Evolutionary conservation across 2,329 filamentous ascomycete species (phyloP), one percentile per base, ranked within the genome.

Genomic region (Lasiodiplodia theobromae): DNA sequence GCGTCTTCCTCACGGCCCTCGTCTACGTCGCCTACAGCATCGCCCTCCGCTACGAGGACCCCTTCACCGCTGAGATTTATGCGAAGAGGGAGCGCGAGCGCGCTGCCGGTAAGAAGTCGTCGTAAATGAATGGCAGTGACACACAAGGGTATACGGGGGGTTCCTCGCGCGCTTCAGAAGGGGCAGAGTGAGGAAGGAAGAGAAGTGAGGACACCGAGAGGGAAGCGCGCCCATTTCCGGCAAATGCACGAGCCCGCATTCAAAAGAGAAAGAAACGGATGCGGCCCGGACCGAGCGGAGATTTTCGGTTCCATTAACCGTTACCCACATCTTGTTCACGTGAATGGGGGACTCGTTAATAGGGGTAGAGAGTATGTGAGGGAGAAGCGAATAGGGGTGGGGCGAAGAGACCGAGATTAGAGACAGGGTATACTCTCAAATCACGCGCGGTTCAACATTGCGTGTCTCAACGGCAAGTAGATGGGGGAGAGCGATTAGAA

Each of bases 61-160:
- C 95, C 4, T 99, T 98, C 82, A 99, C 96, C 7, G 88, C 89
- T 3, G 92, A 87, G 72, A 99, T 99, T 77, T 99, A 98, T 80
- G 91, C 91, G 73, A 96, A 96, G 88, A 87, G 92, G 70, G 92
- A 94, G 68, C 77, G 80, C 72, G 82, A 84, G 76, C 69, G 75
- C 23, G 72, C 72, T 72, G 80, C 81, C 74, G 70, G 78, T 71
- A 79, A 79, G 75, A 81, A 82, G 74, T 75, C 66, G 53, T 56
- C 18, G 47, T 68, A 69, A 10, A 12, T 11, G 11, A 10, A 34
- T 2, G 21, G 34, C 18, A 1, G 8, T 10, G 25, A 5, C n/a
- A 23, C 16, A 18, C 25, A 18, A 14, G n/a, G 8, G n/a, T n/a
- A 16, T 1, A 40, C 28, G 6, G 56, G 11, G 34, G 11, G 21